These are phyloP conservation scores for Reticulomyxa filosa DNA, from an alignment of 78 protist genomes.

Conservation along the genomic window DNA sequence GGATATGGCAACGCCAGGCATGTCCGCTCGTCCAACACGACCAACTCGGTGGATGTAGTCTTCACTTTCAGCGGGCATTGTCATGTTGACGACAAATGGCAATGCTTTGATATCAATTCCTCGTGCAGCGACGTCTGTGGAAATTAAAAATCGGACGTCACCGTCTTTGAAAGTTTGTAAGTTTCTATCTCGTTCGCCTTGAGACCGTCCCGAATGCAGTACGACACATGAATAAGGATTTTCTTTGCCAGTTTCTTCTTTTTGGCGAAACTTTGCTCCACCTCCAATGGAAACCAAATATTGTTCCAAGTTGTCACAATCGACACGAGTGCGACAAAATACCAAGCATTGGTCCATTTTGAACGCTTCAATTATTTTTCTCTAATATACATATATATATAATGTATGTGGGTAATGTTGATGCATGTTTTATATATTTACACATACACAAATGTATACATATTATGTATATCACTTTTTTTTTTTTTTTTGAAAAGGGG, in stretches of 20 bases:
- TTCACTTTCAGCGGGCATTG: constrained; percentile 53
- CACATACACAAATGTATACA: too few relatives aligned
- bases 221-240: constrained; percentile 8
- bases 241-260: background rate
- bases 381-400: too few relatives aligned
- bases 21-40: constrained; percentile 67
- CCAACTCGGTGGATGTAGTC: constrained; percentile 76
- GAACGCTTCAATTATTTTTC: constrained; percentile 28
- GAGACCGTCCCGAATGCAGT: background rate
- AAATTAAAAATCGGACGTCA: constrained; percentile 42
- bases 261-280: background rate
- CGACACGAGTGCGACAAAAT: constrained; percentile 54
- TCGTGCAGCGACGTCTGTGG: constrained; percentile 47
- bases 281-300: background rate
- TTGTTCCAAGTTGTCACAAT: constrained; percentile 42
- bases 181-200: constrained; percentile 20
- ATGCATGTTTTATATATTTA: too few relatives aligned
- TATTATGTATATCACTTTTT: too few relatives aligned
- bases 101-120: constrained; percentile 52
- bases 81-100: constrained; percentile 54
- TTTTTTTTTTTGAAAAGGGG: too few relatives aligned
- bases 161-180: constrained; percentile 37
- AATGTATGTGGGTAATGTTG: too few relatives aligned
- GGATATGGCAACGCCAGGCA: constrained; percentile 52
- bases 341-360: constrained; percentile 58